These are phyloP conservation scores for Linnemannia exigua DNA, from an alignment of 192 early-diverging fungal genomes.

Conservation along the genomic window DNA sequence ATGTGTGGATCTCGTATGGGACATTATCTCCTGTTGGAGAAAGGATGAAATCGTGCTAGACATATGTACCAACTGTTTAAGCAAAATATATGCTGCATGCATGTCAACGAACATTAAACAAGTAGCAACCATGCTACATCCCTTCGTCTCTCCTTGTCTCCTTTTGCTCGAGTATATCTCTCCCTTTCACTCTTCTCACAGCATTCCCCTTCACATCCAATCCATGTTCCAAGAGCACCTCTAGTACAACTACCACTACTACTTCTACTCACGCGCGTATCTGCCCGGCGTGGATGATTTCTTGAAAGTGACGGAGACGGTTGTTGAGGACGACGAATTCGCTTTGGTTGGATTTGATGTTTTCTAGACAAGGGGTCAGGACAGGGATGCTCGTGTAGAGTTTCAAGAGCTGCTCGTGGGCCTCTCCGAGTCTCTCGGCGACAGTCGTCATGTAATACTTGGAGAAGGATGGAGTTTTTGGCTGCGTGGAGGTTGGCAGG, in stretches of 20 bases:
- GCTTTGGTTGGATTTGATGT: conserved; percentile 50
- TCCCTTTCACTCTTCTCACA: too few relatives aligned
- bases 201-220: too few relatives aligned
- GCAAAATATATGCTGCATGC: too few relatives aligned
- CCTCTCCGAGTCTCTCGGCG: conserved; percentile 41
- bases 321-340: conserved; percentile 42
- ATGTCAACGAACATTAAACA: too few relatives aligned
- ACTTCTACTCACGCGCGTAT: conserved; percentile 19
- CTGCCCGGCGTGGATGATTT: conserved; percentile 7
- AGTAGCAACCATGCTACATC: too few relatives aligned
- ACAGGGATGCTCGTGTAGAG: conserved; percentile 46
- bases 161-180: too few relatives aligned
- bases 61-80: too few relatives aligned
- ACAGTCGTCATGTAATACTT: conserved; percentile 37
- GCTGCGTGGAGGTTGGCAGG: background rate
- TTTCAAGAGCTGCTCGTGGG: conserved; percentile 45
- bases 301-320: conserved; percentile 40
- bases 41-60: too few relatives aligned
- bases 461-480: background rate
- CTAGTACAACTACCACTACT: too few relatives aligned
- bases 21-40: too few relatives aligned
- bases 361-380: conserved; percentile 45
- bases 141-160: too few relatives aligned
- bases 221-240: too few relatives aligned
- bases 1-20: background rate